Base-by-base conservation (phyloP, 208 protist genomes). In the Phytomonas sp. region DNA sequence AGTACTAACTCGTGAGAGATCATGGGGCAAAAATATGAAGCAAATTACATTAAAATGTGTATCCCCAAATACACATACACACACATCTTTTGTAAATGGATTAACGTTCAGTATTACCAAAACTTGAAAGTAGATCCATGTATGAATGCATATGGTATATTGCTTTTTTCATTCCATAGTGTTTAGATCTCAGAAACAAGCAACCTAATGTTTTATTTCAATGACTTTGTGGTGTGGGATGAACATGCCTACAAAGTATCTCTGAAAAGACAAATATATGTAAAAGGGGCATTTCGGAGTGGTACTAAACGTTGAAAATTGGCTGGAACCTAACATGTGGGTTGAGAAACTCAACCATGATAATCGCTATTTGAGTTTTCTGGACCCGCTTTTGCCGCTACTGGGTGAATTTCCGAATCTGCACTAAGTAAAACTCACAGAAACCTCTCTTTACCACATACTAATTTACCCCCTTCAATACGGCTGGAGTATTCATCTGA, bases 341-440 rank as follows among this genome's bases (percentile, higher is more conserved):
- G 23, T 26, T 56, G 19, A 26, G 45, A 56, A 23, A 19, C 5
- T 56, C 8, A 56, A 56, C 45, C 16, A 56, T 19, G 26, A 56
- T 56, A 26, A 19, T 56, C 19, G 5, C 19, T 11, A 23, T 56
- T 56, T 94, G 23, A 75, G 64, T 16, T 78, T 79, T 7, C 73
- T 94, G 11, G 73, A 76, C 19, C 75, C 80, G 6, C 40, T 92
- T 32, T 36, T 91, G 33, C 80, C 82, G 10, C 66, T 87, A 12
- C 74, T 92, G 23, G 72, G 69, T n/a, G 29, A 78, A 14, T 80
- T 92, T 77, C 65, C 78, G 32, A 63, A 31, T 0, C 69, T 93
- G 42, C 73, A 32, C 73, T 94, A 14, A 45, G 80, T 33, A 63
- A 91, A 0, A 75, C 79, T 10, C 29, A 83, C 42, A 93, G 92